Evolutionary conservation across 495 filamentous ascomycete genomes (phyloP).

Genomic region (Hyaloscypha bicolor): DNA sequence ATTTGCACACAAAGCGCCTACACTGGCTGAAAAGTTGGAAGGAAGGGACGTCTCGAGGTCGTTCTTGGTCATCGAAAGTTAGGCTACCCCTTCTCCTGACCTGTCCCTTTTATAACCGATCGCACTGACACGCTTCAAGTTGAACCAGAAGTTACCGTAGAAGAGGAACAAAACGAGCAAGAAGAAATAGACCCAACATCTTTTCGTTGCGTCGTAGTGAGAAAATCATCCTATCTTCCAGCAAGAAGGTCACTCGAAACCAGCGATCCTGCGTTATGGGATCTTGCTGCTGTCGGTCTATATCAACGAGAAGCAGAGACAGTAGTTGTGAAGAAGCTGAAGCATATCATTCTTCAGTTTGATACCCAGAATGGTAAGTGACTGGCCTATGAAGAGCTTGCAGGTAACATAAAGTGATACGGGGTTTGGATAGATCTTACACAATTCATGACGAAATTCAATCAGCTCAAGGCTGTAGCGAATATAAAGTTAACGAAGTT

Average conservation of each 20-base stretch:
- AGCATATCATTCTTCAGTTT: slow-evolving; percentile 18
- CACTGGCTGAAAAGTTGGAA: background rate
- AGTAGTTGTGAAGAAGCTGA: slow-evolving; percentile 13
- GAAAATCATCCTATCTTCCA: slow-evolving; percentile 4
- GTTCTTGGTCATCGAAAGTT: slow-evolving; percentile 16
- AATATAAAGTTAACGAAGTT: background rate
- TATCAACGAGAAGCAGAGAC: slow-evolving; percentile 1
- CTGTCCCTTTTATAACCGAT: background rate
- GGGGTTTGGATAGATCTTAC: slow-evolving; percentile 1
- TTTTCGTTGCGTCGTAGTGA: slow-evolving; percentile 8
- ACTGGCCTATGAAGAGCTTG: background rate
- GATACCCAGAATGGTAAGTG: slow-evolving; percentile 8
- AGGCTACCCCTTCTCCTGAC: background rate
- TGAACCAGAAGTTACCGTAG: background rate
- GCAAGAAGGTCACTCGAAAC: slow-evolving; percentile 14
- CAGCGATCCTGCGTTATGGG: slow-evolving; percentile 2
- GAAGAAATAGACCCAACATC: background rate
- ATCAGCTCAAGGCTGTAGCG: slow-evolving; percentile 6
- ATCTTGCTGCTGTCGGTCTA: background rate
- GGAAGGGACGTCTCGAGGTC: background rate
- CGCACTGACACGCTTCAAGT: slow-evolving; percentile 9
- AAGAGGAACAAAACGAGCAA: slow-evolving; percentile 11
- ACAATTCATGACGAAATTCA: slow-evolving; percentile 10
- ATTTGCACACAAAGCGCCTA: slow-evolving; percentile 16
- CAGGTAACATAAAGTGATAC: background rate